phyloP scores from a whole-genome alignment of 1,139 yeast genomes.

The Suhomyces bribrorum region DNA sequence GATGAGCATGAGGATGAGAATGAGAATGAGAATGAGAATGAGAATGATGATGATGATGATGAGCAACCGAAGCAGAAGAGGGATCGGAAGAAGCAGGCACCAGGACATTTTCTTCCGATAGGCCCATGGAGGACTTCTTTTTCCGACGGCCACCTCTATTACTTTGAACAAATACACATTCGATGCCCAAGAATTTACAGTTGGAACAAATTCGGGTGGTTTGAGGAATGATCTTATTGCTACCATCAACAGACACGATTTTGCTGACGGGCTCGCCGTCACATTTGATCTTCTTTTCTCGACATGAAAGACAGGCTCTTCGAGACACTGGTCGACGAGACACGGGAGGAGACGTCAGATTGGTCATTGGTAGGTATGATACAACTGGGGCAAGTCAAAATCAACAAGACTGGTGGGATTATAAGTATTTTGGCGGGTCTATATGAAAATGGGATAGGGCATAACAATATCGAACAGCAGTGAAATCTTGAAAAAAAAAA shows the following conservation, averaged over 20 bases:
- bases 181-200: conserved; percentile 48
- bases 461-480: too few relatives aligned
- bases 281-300: conserved; percentile 64
- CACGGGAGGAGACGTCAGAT: conserved; percentile 4
- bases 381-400: too few relatives aligned
- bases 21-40: too few relatives aligned
- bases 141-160: conserved; percentile 61
- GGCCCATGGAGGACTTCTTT: conserved; percentile 22
- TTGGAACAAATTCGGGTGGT: conserved; percentile 45
- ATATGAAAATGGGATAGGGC: too few relatives aligned
- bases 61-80: too few relatives aligned
- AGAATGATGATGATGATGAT: too few relatives aligned
- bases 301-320: conserved; percentile 61
- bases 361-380: too few relatives aligned
- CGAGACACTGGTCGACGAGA: conserved; percentile 47
- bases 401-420: too few relatives aligned
- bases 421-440: too few relatives aligned
- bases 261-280: conserved; percentile 52
- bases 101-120: conserved; percentile 1
- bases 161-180: conserved; percentile 60
- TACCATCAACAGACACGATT: conserved; percentile 19
- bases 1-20: too few relatives aligned
- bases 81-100: not conserved
- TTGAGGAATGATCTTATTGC: conserved; percentile 16
- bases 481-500: too few relatives aligned